Evolutionary conservation across 73 alveolate species (phyloP), one percentile per base, ranked within the genome.

Genomic region (Paramecium tetraurelia): DNA sequence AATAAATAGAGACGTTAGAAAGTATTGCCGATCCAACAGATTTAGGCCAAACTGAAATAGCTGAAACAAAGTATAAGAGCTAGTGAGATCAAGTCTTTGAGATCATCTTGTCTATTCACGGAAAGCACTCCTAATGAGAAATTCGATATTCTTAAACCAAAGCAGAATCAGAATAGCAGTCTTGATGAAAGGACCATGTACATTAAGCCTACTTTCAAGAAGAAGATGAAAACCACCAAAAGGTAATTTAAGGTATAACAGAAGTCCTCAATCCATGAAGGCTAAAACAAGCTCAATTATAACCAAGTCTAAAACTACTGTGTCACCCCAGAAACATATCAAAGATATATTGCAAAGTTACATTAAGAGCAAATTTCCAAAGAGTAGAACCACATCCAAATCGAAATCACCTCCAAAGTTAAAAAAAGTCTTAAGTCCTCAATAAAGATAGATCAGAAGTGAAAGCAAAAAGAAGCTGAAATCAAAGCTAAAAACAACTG

Each of bases 1-100:
- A 63, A 27, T 63, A 27, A 63, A 63, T 63, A 63, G 84, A 63
- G 84, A 63, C 84, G 48, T 27, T 63, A 63, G 84, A 63, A 63
- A 63, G 5, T 27, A 33, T 20, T 63, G 27, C 84, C 84, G 24
- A 63, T 59, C 7, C 24, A 63, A 33, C 14, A 27, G 84, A 63
- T 63, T 33, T 63, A 63, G 48, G 84, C 48, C 31, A 63, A 63
- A 63, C 84, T 63, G 6, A 63, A 63, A 33, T 33, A 63, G 11
- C 12, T 63, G 53, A 63, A 63, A 63, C 24, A 21, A 24, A 59
- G 77, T 18, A 59, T 59, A 3, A 12, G 77, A 27, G 84, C 87
- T 9, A 75, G 43, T 35, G 69, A 75, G 59, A 75, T 75, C 18
- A 75, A 75, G 87, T 75, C 86, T 24, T 38, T 71, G 40, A 71